Evolutionary conservation across 768 basidiomycete species (phyloP).

Genomic region (Boletus barrowsii): DNA sequence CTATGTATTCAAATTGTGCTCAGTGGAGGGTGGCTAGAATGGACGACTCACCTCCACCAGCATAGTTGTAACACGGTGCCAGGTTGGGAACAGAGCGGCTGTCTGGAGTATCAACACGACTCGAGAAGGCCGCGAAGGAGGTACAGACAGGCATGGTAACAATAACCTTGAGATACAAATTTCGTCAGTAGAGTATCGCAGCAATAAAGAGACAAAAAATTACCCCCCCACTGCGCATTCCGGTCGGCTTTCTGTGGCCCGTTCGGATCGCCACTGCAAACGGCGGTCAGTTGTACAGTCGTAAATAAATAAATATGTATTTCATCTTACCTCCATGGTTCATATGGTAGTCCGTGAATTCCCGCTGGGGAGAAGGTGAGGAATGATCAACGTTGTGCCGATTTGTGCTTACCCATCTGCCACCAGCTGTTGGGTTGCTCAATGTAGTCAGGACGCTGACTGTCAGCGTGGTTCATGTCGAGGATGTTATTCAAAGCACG

Average conservation of each 20-base stretch:
- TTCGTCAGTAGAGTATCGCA: not conserved
- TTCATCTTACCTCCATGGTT: slow-evolving; percentile 1
- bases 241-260: slow-evolving; percentile 5
- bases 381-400: not conserved
- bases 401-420: slow-evolving; percentile 9
- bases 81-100: slow-evolving; percentile 17
- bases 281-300: not conserved
- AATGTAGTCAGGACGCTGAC: not conserved
- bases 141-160: slow-evolving; percentile 14
- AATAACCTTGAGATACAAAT: slow-evolving; percentile 9
- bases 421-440: slow-evolving; percentile 19
- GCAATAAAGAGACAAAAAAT: not conserved
- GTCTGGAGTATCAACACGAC: not conserved
- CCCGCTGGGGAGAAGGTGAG: not conserved
- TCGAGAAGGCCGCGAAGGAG: not conserved
- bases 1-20: not conserved
- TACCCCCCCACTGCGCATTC: slow-evolving; percentile 3
- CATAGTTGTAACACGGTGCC: slow-evolving; percentile 13
- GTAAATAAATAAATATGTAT: not conserved
- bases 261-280: slow-evolving; percentile 12
- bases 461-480: not conserved
- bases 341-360: slow-evolving; percentile 16
- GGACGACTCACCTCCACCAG: slow-evolving; percentile 5
- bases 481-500: not conserved
- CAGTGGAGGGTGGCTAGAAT: not conserved